phyloP scores from a whole-genome alignment of 805 yeast genomes.

The Wickerhamiella nectarea region DNA sequence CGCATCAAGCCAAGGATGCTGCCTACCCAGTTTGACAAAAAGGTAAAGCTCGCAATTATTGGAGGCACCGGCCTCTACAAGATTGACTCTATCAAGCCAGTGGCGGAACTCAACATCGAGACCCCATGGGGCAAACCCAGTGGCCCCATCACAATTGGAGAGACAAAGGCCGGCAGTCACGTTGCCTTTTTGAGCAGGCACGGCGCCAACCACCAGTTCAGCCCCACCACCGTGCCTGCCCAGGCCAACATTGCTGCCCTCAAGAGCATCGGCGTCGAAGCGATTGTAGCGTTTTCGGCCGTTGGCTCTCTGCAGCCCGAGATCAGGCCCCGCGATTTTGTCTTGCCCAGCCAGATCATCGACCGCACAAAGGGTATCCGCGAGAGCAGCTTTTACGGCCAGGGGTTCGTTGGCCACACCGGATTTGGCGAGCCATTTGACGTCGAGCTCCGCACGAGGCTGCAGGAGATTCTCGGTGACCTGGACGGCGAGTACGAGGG shows the following conservation, averaged over 20 bases:
- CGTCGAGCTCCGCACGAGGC: constrained; percentile 48
- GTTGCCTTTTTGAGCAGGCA: constrained; percentile 94
- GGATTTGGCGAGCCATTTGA: constrained; percentile 97
- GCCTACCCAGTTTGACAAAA: constrained; percentile 21
- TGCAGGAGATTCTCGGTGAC: constrained; percentile 33
- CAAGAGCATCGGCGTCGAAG: constrained; percentile 73
- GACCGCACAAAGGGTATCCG: constrained; percentile 96
- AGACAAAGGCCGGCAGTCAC: constrained; percentile 59
- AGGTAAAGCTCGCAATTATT: constrained; percentile 73
- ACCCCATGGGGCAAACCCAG: constrained; percentile 99
- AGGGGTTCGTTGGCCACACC: constrained; percentile 93
- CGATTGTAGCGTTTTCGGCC: constrained; percentile 84
- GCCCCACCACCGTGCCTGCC: constrained; percentile 86
- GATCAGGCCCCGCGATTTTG: constrained; percentile 89
- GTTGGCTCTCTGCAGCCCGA: constrained; percentile 88
- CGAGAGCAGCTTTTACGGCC: constrained; percentile 75
- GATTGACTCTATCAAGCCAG: constrained; percentile 67
- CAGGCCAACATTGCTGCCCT: constrained; percentile 94
- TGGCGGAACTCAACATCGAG: constrained; percentile 63
- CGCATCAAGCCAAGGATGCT: background rate
- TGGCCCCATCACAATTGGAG: constrained; percentile 83
- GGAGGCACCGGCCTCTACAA: constrained; percentile 98
- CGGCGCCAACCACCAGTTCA: constrained; percentile 74
- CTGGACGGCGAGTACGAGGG: constrained; percentile 30
- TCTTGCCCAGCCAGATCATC: constrained; percentile 89